Percentiles rank a stretch among this genome's conserved stretches.
Evolutionary conservation across 352 stramenopile genomes (phyloP).

Genomic region (Pythium folliculosum): DNA sequence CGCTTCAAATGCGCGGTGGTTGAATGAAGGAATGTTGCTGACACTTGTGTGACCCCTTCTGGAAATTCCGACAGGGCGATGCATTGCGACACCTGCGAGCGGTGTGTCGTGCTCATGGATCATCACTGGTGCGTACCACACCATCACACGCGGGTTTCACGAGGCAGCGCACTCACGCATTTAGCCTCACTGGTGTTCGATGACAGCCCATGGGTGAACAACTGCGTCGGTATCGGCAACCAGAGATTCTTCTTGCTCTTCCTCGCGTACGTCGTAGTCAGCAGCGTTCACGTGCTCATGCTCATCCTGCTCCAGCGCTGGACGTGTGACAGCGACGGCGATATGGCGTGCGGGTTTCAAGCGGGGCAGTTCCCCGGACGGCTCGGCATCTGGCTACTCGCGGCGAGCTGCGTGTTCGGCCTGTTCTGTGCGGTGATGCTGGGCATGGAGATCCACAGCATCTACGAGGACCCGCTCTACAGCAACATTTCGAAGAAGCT

Average conservation of each 20-base stretch:
- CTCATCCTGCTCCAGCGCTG: slow-evolving; percentile 56
- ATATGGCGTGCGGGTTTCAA: slow-evolving; percentile 60
- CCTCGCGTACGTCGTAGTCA: slow-evolving; percentile 72
- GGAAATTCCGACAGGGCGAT: slow-evolving; percentile 49
- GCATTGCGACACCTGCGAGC: slow-evolving; percentile 75
- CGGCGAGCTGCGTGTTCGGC: slow-evolving; percentile 66
- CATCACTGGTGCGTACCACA: slow-evolving; percentile 72
- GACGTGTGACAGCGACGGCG: slow-evolving; percentile 39
- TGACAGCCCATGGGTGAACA: slow-evolving; percentile 84
- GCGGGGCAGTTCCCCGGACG: slow-evolving; percentile 56
- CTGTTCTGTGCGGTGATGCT: slow-evolving; percentile 81
- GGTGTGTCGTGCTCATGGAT: slow-evolving; percentile 82
- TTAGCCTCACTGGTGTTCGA: not conserved
- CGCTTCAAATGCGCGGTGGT: not conserved
- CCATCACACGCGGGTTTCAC: not conserved
- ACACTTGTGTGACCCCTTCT: slow-evolving; percentile 9
- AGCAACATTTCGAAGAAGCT: slow-evolving; percentile 52
- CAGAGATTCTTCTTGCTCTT: slow-evolving; percentile 82
- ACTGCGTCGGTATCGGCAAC: slow-evolving; percentile 83
- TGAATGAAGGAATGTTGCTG: not conserved
- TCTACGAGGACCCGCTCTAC: slow-evolving; percentile 54
- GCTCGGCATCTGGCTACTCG: slow-evolving; percentile 66
- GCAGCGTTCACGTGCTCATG: slow-evolving; percentile 53
- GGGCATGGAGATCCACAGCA: slow-evolving; percentile 77
- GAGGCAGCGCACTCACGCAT: not conserved